Conservation (phyloP, 1,139 yeast genomes). For the Arxiozyma slooffiae region DNA sequence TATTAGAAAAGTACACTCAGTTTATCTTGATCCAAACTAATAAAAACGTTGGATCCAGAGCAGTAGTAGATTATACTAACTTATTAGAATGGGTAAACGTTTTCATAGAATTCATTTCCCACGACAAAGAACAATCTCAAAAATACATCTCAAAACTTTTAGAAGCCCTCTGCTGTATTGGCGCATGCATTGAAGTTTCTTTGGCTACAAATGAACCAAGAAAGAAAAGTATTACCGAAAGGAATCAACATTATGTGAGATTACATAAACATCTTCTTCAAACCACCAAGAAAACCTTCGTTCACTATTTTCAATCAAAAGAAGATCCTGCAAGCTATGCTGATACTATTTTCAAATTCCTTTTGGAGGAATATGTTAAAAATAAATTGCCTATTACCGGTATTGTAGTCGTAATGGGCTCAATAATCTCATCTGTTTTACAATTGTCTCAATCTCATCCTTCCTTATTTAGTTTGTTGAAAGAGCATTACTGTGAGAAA, state of each 20-base stretch:
- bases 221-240: constrained; percentile 17
- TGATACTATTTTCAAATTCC: constrained; percentile 6
- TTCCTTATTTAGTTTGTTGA: constrained; percentile 29
- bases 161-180: constrained; percentile 18
- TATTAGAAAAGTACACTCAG: constrained; percentile 33
- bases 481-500: constrained; percentile 17
- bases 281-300: constrained; percentile 30
- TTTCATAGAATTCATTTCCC: constrained; percentile 14
- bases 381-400: constrained; percentile 27
- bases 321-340: constrained; percentile 7
- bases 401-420: constrained; percentile 33
- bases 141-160: constrained; percentile 12
- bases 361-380: constrained; percentile 12
- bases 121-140: constrained; percentile 10
- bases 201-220: constrained; percentile 21
- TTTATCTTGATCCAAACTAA: constrained; percentile 33
- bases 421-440: constrained; percentile 34
- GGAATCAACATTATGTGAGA: constrained; percentile 40
- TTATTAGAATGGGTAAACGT: constrained; percentile 26
- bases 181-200: constrained; percentile 18
- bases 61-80: constrained; percentile 25
- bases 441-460: constrained; percentile 39
- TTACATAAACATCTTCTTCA: constrained; percentile 38
- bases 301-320: constrained; percentile 13
- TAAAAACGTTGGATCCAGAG: constrained; percentile 21